Evolutionary conservation across 2,329 filamentous ascomycete genomes (phyloP), one percentile per base, ranked within the genome.

Genomic region (Pseudogymnoascus sp.): DNA sequence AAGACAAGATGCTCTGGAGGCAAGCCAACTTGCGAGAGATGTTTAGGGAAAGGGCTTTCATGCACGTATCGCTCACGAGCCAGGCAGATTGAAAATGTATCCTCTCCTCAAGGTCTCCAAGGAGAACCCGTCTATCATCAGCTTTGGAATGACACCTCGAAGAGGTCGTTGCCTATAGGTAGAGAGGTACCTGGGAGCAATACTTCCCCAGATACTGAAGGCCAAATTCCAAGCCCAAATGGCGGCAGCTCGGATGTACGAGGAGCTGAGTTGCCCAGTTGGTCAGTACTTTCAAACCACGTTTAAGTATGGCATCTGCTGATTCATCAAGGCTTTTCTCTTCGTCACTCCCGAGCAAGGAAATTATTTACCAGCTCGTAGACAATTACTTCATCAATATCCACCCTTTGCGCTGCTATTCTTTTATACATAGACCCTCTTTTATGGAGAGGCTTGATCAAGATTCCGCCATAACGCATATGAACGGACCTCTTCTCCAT

Each of bases 351-450:
- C 62, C 62, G 15, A 17, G 23, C 7, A 40, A 35, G 23, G 50
- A 61, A 62, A 42, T 29, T 19, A 37, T 63, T 17, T 29, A 29
- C 13, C 46, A 40, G 31, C 53, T 65, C 13, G 62, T 68, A 29
- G 70, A 72, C 31, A 67, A 68, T 23, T 72, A 72, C 64, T 72
- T 72, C 63, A 61, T 69, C 37, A 68, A 72, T 50, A 68, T 72
- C 19, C 70, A 72, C 33, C 68, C 70, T 0, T 59, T 72, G 13
- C 66, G 70, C 15, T 70, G 70, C 35, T 71, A 67, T 65, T 70
- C 69, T 0, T 72, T 72, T 46, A 63, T 72, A 29, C 71, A 72
- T 59, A 70, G 70, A 35, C 67, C 69, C 7, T 70, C 71, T 13
- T 68, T 72, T 15, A 68, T 72, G 64, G 68, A 69, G 53, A 62